phyloP scores from a whole-genome alignment of 805 yeast species.

The Middelhovenomyces tepae region DNA sequence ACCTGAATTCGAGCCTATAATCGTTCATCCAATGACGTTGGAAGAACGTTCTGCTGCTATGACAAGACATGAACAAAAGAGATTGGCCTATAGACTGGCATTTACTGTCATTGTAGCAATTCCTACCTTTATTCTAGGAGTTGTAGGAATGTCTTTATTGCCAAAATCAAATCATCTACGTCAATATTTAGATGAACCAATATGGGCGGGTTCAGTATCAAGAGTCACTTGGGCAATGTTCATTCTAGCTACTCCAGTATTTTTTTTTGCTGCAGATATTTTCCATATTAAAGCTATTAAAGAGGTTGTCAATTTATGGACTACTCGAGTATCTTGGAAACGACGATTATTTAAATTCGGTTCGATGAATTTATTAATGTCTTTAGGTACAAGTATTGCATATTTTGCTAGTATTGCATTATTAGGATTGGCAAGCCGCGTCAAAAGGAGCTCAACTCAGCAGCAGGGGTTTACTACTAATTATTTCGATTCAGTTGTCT shows the following conservation, averaged over 20 bases:
- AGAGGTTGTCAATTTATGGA: conserved; percentile 53
- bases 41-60: conserved; percentile 54
- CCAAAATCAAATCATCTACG: conserved; percentile 35
- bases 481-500: conserved; percentile 73
- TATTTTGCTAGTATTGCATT: conserved; percentile 59
- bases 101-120: conserved; percentile 48
- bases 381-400: conserved; percentile 63
- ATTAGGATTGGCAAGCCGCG: conserved; percentile 37
- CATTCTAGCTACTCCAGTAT: conserved; percentile 60
- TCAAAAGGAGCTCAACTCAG: conserved; percentile 5
- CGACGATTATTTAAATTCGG: conserved; percentile 61
- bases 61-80: conserved; percentile 40
- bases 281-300: conserved; percentile 60
- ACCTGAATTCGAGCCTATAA: conserved; percentile 40
- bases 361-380: conserved; percentile 67
- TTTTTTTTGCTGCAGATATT: conserved; percentile 63
- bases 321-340: conserved; percentile 42
- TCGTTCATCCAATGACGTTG: conserved; percentile 46
- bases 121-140: conserved; percentile 60
- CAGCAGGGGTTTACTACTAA: conserved; percentile 47
- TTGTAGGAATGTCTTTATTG: conserved; percentile 59
- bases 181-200: conserved; percentile 49
- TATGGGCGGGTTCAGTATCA: conserved; percentile 54
- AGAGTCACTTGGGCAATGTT: conserved; percentile 60
- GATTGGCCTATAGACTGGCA: conserved; percentile 38